Percentiles rank a stretch among this genome's conserved stretches.
phyloP scores from a whole-genome alignment of 176 grass and related monocot species.

The Tillandsia fasciculata region DNA sequence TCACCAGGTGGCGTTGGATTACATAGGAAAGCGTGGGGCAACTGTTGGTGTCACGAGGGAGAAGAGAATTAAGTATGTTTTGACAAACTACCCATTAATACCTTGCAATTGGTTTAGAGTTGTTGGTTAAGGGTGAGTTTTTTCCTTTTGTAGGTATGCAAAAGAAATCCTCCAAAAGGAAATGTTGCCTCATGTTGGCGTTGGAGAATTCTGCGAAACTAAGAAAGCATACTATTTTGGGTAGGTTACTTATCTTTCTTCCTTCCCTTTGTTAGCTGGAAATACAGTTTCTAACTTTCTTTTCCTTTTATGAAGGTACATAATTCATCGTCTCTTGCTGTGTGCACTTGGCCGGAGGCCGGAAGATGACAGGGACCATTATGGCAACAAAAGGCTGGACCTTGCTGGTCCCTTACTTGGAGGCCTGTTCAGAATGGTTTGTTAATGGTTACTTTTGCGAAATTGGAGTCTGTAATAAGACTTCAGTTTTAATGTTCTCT shows the following conservation, averaged over 20 bases:
- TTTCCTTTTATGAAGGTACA: conserved; percentile 55
- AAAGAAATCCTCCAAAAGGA: conserved; percentile 99
- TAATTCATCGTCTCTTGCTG: conserved; percentile 95
- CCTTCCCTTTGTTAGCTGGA: conserved; percentile 13
- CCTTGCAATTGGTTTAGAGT: conserved; percentile 2
- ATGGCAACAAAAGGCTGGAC: conserved; percentile 98
- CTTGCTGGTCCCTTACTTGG: conserved; percentile 98
- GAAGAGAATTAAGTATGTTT: conserved; percentile 86
- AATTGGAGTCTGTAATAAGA: conserved; percentile 9
- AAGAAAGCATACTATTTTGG: conserved; percentile 99
- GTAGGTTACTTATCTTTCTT: conserved; percentile 24
- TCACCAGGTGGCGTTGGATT: conserved; percentile 83
- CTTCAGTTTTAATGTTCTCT: conserved; percentile 13
- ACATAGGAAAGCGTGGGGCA: conserved; percentile 96
- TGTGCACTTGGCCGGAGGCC: conserved; percentile 91
- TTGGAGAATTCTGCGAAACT: conserved; percentile 94
- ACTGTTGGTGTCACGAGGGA: conserved; percentile 86
- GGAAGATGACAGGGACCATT: conserved; percentile 98
- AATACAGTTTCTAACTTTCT: conserved; percentile 13
- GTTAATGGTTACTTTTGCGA: conserved; percentile 21
- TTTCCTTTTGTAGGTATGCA: conserved; percentile 45
- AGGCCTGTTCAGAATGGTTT: conserved; percentile 93
- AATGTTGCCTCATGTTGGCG: conserved; percentile 99
- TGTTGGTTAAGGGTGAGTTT: conserved; percentile 6
- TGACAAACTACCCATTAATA: neutral